These are phyloP conservation scores for Talaromyces ruber DNA, from an alignment of 495 filamentous ascomycete genomes.

Conservation along the genomic window DNA sequence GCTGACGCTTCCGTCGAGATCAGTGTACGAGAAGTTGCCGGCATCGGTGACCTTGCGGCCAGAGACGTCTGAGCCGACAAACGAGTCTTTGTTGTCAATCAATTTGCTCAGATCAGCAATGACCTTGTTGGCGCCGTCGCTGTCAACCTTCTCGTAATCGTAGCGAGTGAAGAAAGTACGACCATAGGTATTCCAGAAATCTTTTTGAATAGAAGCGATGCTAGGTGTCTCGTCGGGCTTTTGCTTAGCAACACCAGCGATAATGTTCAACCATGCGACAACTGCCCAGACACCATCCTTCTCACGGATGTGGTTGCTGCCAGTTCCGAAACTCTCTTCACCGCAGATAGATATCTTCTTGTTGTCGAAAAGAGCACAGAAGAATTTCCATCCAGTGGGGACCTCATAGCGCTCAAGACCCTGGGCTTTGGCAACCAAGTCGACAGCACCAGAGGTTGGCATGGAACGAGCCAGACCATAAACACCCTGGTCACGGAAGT, in stretches of 20 bases:
- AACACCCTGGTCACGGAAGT: conserved; percentile 94
- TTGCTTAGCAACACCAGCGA: conserved; percentile 83
- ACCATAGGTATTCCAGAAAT: conserved; percentile 96
- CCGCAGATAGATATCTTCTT: conserved; percentile 98
- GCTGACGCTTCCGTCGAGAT: conserved; percentile 89
- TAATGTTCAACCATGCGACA: conserved; percentile 97
- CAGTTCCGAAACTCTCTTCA: conserved; percentile 95
- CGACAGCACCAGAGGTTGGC: conserved; percentile 92
- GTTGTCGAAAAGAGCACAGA: conserved; percentile 95
- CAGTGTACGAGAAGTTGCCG: conserved; percentile 94
- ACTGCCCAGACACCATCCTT: conserved; percentile 98
- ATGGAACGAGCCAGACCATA: conserved; percentile 92
- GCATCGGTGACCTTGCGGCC: conserved; percentile 80
- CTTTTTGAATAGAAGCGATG: conserved; percentile 89
- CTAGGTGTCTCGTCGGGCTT: conserved; percentile 66
- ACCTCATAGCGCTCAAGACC: conserved; percentile 92
- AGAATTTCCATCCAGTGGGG: conserved; percentile 99
- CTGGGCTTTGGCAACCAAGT: conserved; percentile 90
- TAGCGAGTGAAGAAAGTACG: conserved; percentile 99
- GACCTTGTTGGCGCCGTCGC: conserved; percentile 81
- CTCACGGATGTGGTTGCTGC: conserved; percentile 98
- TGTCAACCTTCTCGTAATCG: conserved; percentile 93
- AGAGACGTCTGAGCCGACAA: conserved; percentile 72
- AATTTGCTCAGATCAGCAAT: conserved; percentile 63
- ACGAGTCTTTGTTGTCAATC: conserved; percentile 61